Evolutionary conservation across 352 stramenopile species (phyloP).

Genomic region (Phytophthora idaei): DNA sequence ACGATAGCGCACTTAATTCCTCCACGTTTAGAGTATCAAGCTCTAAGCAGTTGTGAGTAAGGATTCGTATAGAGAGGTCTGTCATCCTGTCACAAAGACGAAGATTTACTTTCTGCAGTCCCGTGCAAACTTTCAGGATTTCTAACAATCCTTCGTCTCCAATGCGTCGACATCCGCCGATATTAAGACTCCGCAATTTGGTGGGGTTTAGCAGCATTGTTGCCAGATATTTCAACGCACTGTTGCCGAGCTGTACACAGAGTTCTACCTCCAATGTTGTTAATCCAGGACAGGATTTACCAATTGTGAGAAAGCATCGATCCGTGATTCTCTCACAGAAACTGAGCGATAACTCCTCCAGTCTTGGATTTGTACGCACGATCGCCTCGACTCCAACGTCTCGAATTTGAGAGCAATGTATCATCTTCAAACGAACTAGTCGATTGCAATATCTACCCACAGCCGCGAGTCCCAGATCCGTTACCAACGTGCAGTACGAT

Average conservation of each 20-base stretch:
- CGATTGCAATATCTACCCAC: conserved; percentile 59
- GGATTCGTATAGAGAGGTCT: conserved; percentile 59
- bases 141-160: conserved; percentile 77
- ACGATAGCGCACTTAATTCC: conserved; percentile 70
- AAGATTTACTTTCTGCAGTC: conserved; percentile 77
- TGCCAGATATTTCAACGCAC: conserved; percentile 64
- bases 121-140: conserved; percentile 64
- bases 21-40: conserved; percentile 83
- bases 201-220: conserved; percentile 43
- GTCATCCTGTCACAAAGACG: conserved; percentile 86
- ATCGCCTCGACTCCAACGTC: conserved; percentile 81
- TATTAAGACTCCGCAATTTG: conserved; percentile 70
- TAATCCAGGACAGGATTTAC: conserved; percentile 52
- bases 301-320: conserved; percentile 58
- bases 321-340: conserved; percentile 78
- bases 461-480: conserved; percentile 52
- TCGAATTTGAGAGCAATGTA: conserved; percentile 70
- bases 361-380: conserved; percentile 49
- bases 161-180: conserved; percentile 81
- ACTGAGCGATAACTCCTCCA: conserved; percentile 63
- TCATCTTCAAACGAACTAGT: conserved; percentile 59
- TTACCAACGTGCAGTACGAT: conserved; percentile 67
- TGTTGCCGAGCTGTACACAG: conserved; percentile 65
- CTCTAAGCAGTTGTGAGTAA: conserved; percentile 89
- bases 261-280: conserved; percentile 57